Conservation (phyloP, 2,329 filamentous ascomycete species). For the Amphichorda felina region DNA sequence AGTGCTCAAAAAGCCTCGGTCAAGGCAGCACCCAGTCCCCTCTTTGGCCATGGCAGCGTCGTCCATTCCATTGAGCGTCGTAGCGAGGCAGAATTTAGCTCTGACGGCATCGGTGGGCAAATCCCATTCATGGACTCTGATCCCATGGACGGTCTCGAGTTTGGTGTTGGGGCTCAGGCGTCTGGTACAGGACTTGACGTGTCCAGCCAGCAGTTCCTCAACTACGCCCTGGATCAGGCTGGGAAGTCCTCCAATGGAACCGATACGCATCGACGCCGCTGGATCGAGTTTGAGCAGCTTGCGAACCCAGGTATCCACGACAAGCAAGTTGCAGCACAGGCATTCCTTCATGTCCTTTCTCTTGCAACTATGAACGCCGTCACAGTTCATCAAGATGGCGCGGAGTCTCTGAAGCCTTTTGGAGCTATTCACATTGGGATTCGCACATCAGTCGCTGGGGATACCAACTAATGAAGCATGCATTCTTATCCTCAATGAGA, state of each 20-base stretch:
- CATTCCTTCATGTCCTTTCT: conserved; percentile 61
- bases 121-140: conserved; percentile 8
- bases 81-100: conserved; percentile 28
- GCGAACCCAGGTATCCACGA: conserved; percentile 45
- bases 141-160: conserved; percentile 5
- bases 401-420: conserved; percentile 23
- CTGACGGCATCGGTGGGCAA: conserved; percentile 15
- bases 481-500: too few species aligned
- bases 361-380: conserved; percentile 57
- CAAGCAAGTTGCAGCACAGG: conserved; percentile 57
- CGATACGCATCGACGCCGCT: conserved; percentile 22
- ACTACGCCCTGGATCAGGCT: conserved; percentile 25
- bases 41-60: conserved; percentile 22
- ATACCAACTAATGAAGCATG: background rate
- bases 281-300: conserved; percentile 57
- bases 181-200: conserved; percentile 26
- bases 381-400: conserved; percentile 46
- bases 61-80: conserved; percentile 31
- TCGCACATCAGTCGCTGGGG: conserved; percentile 5
- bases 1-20: conserved; percentile 20
- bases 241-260: conserved; percentile 17
- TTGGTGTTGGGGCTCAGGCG: conserved; percentile 16
- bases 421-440: conserved; percentile 34
- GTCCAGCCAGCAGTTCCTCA: conserved; percentile 33
- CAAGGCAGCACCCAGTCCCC: conserved; percentile 20